Conservation (phyloP, 164 flowering plant species). For the Euptelea pleiosperma region DNA sequence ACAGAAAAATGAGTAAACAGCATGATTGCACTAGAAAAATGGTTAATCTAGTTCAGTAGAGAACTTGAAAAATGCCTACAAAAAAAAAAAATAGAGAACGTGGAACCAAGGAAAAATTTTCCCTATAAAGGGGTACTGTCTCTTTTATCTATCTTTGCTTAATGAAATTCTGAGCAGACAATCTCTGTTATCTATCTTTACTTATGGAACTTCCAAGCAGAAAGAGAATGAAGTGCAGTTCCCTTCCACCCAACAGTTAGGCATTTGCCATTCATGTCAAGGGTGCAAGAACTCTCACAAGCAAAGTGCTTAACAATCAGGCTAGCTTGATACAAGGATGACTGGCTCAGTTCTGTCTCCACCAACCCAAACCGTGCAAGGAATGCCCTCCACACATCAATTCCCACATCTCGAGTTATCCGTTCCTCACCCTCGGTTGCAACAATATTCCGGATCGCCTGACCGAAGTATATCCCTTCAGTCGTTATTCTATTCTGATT, state of each 20-base stretch:
- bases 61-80: too few relatives aligned
- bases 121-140: too few relatives aligned
- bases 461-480: constrained; percentile 27
- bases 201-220: constrained; percentile 50
- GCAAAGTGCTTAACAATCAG: constrained; percentile 30
- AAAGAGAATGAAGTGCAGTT: constrained; percentile 41
- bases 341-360: constrained; percentile 39
- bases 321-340: constrained; percentile 40
- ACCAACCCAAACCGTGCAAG: constrained; percentile 41
- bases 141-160: too few relatives aligned
- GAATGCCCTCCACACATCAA: constrained; percentile 48
- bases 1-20: too few relatives aligned
- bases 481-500: constrained; percentile 22
- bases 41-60: too few relatives aligned
- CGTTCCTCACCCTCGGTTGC: constrained; percentile 51
- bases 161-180: too few relatives aligned
- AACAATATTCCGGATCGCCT: constrained; percentile 41
- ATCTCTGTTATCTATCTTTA: too few relatives aligned
- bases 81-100: too few relatives aligned
- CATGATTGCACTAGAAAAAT: too few relatives aligned
- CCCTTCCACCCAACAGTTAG: constrained; percentile 57
- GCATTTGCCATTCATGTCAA: constrained; percentile 39
- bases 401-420: constrained; percentile 29
- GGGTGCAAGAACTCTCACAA: constrained; percentile 32
- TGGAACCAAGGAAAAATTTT: too few relatives aligned